Percentiles rank a stretch among this genome's conserved stretches.
Conservation (phyloP, 441 rosid species). For the Euphorbia celastroides region DNA sequence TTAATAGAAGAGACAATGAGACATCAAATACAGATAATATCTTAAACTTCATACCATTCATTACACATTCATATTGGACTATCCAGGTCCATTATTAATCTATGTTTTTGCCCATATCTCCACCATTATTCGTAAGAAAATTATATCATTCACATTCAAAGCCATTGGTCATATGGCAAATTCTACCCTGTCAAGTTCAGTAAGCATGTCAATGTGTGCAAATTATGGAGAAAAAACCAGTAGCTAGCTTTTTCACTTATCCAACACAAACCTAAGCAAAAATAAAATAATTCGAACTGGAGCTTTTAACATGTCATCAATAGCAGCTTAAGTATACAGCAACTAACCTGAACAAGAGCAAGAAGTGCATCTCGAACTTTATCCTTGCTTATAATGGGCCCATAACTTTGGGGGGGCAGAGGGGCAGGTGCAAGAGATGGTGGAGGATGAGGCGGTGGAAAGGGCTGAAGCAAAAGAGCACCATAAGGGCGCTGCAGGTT, state of each 20-base stretch:
- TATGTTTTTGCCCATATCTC: not conserved
- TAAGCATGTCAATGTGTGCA: not conserved
- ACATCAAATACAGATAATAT: not conserved
- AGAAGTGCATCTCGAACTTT: constrained; percentile 70
- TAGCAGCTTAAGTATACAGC: constrained; percentile 4
- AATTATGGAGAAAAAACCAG: not conserved
- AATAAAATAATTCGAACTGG: not conserved
- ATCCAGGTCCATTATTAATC: not conserved
- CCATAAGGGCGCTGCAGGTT: constrained; percentile 60
- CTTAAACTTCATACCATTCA: not conserved
- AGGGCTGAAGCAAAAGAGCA: constrained; percentile 87
- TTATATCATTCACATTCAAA: not conserved
- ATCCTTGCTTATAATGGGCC: constrained; percentile 54
- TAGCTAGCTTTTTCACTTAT: not conserved
- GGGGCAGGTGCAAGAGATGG: constrained; percentile 66
- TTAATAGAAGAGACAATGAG: not conserved
- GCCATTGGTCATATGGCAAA: too few relatives aligned
- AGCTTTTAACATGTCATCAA: constrained; percentile 1
- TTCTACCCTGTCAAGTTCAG: not conserved
- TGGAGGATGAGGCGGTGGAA: constrained; percentile 90
- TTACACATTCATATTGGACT: not conserved
- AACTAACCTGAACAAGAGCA: constrained; percentile 73
- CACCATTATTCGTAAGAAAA: not conserved
- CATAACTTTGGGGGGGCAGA: constrained; percentile 30
- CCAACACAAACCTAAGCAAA: not conserved